Conservation (phyloP, 2,329 filamentous ascomycete genomes). For the Neonectria neomacrospora region DNA sequence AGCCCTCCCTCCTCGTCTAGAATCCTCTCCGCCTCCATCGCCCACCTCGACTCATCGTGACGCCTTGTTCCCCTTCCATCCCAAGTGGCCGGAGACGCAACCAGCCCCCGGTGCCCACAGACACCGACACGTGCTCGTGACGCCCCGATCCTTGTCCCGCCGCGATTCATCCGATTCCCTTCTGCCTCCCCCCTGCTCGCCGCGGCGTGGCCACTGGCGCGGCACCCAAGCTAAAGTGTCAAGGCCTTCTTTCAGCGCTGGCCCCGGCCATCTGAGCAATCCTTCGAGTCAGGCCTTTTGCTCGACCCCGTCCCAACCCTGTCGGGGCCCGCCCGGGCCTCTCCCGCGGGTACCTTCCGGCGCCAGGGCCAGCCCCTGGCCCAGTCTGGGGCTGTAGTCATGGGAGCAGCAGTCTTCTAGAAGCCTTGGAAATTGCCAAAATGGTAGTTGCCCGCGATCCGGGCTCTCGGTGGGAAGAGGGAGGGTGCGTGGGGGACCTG, state of each 20-base stretch:
- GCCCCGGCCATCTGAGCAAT: constrained; percentile 22
- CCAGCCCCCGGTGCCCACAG: constrained; percentile 28
- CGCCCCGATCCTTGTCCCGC: constrained; percentile 19
- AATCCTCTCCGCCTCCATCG: constrained; percentile 20
- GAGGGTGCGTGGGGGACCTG: constrained; percentile 22
- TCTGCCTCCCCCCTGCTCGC: constrained; percentile 14
- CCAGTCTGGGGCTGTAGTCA: constrained; percentile 25
- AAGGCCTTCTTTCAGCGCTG: constrained; percentile 9
- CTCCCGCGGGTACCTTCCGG: constrained; percentile 40
- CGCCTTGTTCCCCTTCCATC: constrained; percentile 12
- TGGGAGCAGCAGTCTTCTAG: constrained; percentile 39
- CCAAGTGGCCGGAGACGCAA: neutral
- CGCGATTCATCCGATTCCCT: constrained; percentile 32
- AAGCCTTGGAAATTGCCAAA: constrained; percentile 41
- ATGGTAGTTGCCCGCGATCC: constrained; percentile 33
- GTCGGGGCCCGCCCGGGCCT: constrained; percentile 6
- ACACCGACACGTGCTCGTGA: constrained; percentile 37
- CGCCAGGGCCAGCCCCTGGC: constrained; percentile 33
- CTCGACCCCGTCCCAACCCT: constrained; percentile 4
- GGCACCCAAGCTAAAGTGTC: constrained; percentile 31
- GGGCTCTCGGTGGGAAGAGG: constrained; percentile 21
- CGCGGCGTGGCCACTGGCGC: constrained; percentile 4
- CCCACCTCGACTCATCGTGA: constrained; percentile 24
- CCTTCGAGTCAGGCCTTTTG: constrained; percentile 34
- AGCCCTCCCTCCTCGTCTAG: neutral